phyloP scores from a whole-genome alignment of 495 filamentous ascomycete genomes.

The Margaritispora aquatica region DNA sequence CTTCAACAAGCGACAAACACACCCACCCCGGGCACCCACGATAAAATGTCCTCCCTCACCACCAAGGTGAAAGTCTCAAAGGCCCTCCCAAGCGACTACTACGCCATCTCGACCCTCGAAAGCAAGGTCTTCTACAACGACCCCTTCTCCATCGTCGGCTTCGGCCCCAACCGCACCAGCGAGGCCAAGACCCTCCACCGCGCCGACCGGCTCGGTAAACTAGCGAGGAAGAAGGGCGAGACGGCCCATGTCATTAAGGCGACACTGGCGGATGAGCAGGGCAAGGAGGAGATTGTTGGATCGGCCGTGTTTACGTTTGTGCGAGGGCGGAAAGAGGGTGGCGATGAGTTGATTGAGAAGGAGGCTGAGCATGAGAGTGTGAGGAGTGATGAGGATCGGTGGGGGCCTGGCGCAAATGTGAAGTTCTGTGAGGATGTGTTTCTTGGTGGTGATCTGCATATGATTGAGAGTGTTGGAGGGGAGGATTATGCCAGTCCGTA shows the following conservation, averaged over 20 bases:
- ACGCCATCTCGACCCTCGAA: slow-evolving; percentile 11
- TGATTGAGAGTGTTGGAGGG: slow-evolving; percentile 6
- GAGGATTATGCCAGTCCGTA: slow-evolving; percentile 20
- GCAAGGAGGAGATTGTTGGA: slow-evolving; percentile 22
- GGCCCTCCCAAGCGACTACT: slow-evolving; percentile 4
- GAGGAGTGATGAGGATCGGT: neutral
- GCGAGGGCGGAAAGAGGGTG: slow-evolving; percentile 10
- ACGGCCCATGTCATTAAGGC: slow-evolving; percentile 11
- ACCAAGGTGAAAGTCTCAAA: slow-evolving; percentile 1
- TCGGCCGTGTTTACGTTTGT: slow-evolving; percentile 11
- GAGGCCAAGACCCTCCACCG: neutral
- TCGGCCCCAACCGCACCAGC: slow-evolving; percentile 5
- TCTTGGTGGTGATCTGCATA: slow-evolving; percentile 13
- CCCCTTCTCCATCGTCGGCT: slow-evolving; percentile 14
- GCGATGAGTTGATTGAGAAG: slow-evolving; percentile 16
- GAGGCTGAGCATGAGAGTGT: neutral
- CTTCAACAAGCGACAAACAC: too few relatives aligned
- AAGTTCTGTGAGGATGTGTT: slow-evolving; percentile 18
- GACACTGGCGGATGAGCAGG: slow-evolving; percentile 1
- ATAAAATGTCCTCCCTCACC: slow-evolving; percentile 1
- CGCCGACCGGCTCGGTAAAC: neutral
- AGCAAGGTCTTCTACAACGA: slow-evolving; percentile 8
- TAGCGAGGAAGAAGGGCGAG: neutral
- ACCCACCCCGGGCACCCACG: neutral
- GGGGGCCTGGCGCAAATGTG: slow-evolving; percentile 9